phyloP scores from a whole-genome alignment of 306 rosid genomes.

The Cicer cuneatum region DNA sequence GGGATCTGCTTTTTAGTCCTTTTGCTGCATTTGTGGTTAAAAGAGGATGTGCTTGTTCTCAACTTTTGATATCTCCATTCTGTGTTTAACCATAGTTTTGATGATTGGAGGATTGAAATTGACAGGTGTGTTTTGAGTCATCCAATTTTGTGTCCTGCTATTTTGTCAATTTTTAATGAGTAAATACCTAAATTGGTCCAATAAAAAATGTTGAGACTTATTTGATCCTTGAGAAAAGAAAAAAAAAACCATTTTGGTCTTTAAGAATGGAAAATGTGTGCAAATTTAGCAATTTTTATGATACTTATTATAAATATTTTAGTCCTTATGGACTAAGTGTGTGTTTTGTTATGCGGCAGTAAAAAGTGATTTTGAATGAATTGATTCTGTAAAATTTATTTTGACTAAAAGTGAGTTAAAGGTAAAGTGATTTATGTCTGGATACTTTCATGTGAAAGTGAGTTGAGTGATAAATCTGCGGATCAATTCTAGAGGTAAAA shows the following conservation, averaged over 20 bases:
- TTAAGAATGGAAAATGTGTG: background rate
- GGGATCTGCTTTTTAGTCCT: background rate
- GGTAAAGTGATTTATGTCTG: too few species aligned
- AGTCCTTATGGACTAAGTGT: background rate
- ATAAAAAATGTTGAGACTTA: background rate
- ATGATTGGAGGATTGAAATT: background rate
- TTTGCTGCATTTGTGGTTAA: background rate
- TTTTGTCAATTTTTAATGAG: background rate
- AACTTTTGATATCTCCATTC: background rate
- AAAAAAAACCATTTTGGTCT: background rate
- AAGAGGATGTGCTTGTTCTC: background rate
- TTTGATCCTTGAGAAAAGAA: background rate
- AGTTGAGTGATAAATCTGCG: too few species aligned
- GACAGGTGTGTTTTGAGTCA: conserved; percentile 8
- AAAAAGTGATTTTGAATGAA: too few species aligned
- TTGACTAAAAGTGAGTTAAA: too few species aligned
- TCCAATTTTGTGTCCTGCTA: background rate
- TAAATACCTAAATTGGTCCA: background rate
- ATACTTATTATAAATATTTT: background rate
- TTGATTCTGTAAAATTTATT: too few species aligned
- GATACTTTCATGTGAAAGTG: too few species aligned
- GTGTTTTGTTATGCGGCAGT: too few species aligned
- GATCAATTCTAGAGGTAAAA: too few species aligned
- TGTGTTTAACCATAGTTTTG: background rate
- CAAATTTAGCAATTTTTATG: background rate